These are phyloP conservation scores for Besnoitia besnoiti DNA, from an alignment of 169 alveolate genomes.

Conservation along the genomic window DNA sequence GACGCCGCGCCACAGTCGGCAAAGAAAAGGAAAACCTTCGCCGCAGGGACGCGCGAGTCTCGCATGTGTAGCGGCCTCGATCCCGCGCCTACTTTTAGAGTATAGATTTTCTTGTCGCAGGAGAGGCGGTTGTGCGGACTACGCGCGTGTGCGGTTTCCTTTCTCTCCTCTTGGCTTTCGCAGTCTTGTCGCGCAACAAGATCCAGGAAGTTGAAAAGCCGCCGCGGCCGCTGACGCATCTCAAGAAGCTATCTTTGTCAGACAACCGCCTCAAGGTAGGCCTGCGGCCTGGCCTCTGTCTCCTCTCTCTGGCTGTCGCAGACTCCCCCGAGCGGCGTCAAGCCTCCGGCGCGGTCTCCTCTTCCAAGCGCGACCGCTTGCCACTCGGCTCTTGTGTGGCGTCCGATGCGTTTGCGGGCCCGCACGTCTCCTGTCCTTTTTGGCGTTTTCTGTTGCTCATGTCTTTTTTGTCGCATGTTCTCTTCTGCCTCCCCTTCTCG, in stretches of 20 bases:
- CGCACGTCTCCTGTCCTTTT: neutral
- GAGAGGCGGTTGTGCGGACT: too few species aligned
- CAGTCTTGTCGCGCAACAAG: neutral
- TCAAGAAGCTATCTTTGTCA: slow-evolving; percentile 1
- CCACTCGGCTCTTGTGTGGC: too few species aligned
- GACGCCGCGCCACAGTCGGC: neutral
- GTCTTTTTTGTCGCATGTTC: neutral
- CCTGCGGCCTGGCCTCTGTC: neutral
- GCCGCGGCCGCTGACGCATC: neutral
- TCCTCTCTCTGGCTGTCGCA: neutral
- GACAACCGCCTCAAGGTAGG: slow-evolving; percentile 9
- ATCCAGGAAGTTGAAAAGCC: slow-evolving; percentile 2
- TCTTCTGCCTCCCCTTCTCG: too few species aligned
- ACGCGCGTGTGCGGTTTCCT: neutral
- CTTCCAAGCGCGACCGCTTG: too few species aligned
- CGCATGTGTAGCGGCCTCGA: too few species aligned
- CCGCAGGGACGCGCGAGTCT: too few species aligned
- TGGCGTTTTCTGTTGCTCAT: neutral
- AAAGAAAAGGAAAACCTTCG: too few species aligned
- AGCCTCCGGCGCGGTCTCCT: too few species aligned
- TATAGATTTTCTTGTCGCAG: too few species aligned
- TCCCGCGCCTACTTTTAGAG: too few species aligned
- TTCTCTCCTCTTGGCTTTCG: neutral
- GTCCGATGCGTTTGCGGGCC: too few species aligned
- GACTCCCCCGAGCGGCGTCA: too few species aligned